Base-by-base conservation (phyloP, 2,329 filamentous ascomycete species). In the Didymellaceae sp. region DNA sequence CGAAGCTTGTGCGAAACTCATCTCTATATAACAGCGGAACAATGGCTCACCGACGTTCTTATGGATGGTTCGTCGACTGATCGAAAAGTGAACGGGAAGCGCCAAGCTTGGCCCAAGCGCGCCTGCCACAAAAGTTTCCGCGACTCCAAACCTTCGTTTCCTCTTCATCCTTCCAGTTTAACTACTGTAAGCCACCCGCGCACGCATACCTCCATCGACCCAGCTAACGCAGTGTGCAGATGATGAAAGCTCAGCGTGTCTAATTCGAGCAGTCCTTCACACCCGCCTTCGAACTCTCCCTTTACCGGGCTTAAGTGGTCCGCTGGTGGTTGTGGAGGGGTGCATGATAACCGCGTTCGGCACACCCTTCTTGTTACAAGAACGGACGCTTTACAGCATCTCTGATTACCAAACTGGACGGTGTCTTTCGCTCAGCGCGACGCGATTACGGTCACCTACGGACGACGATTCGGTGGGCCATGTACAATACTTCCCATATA, bases 231-330 rank as follows among this genome's bases (percentile, higher is more conserved):
- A 6, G 11, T 40, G 39, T 41, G 51, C 63, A 97, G 91, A 95
- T 97, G 93, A 99, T 97, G 94, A 99, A 96, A 96, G 90, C 90
- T 85, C 86, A 87, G 90, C 86, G 93, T 97, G 94, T 87, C 86
- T 77, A 80, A 86, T 86, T 90, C 96, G 94, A 97, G 81, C 82
- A 89, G 82, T 80, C 82, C 80, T 82, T 78, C 74, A 77, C 78
- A 81, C 79, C 81, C 80, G 79, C 82, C 79, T 79, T 78, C 79
- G 82, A 84, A 89, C 90, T 93, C 92, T 97, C 88, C 87, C 86
- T 85, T 85, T 78, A 82, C 78, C 79, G 86, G 89, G 92, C 91
- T 89, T 75, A 91, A 97, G 94, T 82, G 93, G 90, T 88, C 82
- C 82, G 82, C 77, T 78, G 63, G 83, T 85, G 75, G 79, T 79